A percentile compares a stretch with the other conserved stretches of the same genome.
Evolutionary conservation across 805 yeast genomes (phyloP).

Genomic region (Torulaspora gathmanii): DNA sequence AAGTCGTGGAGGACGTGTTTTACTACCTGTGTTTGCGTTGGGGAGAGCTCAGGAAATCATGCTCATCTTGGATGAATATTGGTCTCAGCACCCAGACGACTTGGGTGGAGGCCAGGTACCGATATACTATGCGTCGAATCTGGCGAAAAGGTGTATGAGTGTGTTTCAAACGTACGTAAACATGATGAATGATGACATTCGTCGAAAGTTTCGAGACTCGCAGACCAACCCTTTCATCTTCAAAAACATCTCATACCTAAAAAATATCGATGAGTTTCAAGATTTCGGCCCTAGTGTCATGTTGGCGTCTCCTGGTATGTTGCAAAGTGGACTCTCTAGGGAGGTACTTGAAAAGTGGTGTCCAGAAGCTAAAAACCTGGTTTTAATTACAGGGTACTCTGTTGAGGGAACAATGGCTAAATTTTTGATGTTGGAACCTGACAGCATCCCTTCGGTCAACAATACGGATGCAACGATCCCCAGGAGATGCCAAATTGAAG

Average conservation of each 20-base stretch:
- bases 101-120: slow-evolving; percentile 58
- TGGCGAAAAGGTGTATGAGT: slow-evolving; percentile 95
- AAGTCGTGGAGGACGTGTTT: slow-evolving; percentile 81
- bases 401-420: slow-evolving; percentile 99
- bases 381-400: slow-evolving; percentile 91
- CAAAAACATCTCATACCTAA: slow-evolving; percentile 74
- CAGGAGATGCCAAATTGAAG: slow-evolving; percentile 81
- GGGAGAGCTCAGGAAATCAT: slow-evolving; percentile 96
- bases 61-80: slow-evolving; percentile 87
- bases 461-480: slow-evolving; percentile 83
- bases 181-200: slow-evolving; percentile 92
- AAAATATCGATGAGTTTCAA: slow-evolving; percentile 76
- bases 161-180: slow-evolving; percentile 94
- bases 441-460: slow-evolving; percentile 76
- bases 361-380: slow-evolving; percentile 87
- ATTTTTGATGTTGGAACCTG: slow-evolving; percentile 79
- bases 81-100: slow-evolving; percentile 79
- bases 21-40: slow-evolving; percentile 91
- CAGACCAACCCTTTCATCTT: slow-evolving; percentile 87
- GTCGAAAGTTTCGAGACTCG: slow-evolving; percentile 69
- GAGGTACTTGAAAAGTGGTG: slow-evolving; percentile 93
- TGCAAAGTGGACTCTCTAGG: slow-evolving; percentile 92
- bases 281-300: slow-evolving; percentile 96
- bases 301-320: slow-evolving; percentile 97
- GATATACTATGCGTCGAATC: slow-evolving; percentile 84